A percentile compares a stretch with the other conserved stretches of the same genome.
These are phyloP conservation scores for Melampsora allii-populina DNA, from an alignment of 1,284 basidiomycete species.

Conservation along the genomic window DNA sequence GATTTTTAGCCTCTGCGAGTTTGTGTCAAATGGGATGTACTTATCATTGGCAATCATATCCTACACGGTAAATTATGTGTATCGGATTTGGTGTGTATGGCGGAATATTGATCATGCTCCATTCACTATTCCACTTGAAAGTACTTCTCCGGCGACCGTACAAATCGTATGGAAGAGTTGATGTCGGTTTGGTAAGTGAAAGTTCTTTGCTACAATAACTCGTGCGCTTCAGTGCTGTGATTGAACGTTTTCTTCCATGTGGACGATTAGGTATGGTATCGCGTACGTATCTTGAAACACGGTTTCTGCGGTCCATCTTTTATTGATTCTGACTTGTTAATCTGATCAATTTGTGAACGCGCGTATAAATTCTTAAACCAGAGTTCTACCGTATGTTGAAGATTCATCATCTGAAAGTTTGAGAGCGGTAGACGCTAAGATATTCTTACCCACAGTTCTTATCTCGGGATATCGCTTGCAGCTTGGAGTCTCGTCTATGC, in stretches of 20 bases:
- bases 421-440: too few relatives aligned
- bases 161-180: neutral
- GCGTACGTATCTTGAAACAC: neutral
- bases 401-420: too few relatives aligned
- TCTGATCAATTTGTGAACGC: neutral
- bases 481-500: neutral
- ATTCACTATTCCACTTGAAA: neutral
- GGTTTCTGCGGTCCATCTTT: neutral
- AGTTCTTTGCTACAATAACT: neutral
- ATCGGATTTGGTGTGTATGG: neutral
- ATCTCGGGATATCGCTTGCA: neutral
- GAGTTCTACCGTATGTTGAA: neutral
- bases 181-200: neutral
- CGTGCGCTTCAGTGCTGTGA: neutral
- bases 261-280: neutral
- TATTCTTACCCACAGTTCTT: neutral
- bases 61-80: neutral
- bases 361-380: neutral
- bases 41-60: neutral
- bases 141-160: neutral
- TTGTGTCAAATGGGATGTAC: neutral
- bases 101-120: neutral
- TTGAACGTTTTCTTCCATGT: neutral
- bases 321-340: neutral
- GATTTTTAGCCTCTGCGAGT: neutral